Base-by-base conservation (phyloP, 2,329 filamentous ascomycete genomes). In the Xylariaceae sp. region DNA sequence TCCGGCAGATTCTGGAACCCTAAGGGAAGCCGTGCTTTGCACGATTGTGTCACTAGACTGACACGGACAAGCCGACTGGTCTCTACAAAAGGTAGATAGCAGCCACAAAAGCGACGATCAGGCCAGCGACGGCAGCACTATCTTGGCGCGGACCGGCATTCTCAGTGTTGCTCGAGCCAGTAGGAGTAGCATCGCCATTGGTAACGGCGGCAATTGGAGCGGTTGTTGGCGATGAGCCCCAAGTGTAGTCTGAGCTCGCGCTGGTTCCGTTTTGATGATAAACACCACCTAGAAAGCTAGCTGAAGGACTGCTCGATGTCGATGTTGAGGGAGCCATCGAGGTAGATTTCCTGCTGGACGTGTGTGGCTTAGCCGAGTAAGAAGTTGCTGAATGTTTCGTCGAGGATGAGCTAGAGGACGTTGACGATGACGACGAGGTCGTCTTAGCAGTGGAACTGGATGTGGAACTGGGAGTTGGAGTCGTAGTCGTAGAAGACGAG, bases 51-150 rank as follows among this genome's bases (percentile, higher is more conserved):
- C 5, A 27, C n/a, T 10, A 22, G 36, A 32, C 32, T 31, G 47
- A 33, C 48, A 42, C 9, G 10, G 33, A 17, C n/a, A 19, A 17
- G 17, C n/a, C 18, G 31, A 30, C 32, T 36, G 5, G 9, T 40
- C 42, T 56, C 7, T 57, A 67, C 15, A 67, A 56, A 15, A 66
- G 54, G 58, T 58, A 61, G 51, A 73, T 72, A 22, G 78, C 74
- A 19, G 77, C 79, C 31, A 81, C 68, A 40, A 83, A 71, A 46
- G 79, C 80, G 41, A 82, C 71, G 39, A 82, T 68, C 18, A 83
- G 70, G 41, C 80, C 77, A 7, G 71, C 77, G 36, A 80, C 64
- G 44, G 79, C 77, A 43, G 74, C 71, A 45, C 73, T 74, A 44
- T 75, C 74, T 56, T 79, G 72, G 41, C 72, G 73, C 14, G 69